These are phyloP conservation scores for Linderina pennispora DNA, from an alignment of 192 early-diverging fungal species.

Conservation along the genomic window DNA sequence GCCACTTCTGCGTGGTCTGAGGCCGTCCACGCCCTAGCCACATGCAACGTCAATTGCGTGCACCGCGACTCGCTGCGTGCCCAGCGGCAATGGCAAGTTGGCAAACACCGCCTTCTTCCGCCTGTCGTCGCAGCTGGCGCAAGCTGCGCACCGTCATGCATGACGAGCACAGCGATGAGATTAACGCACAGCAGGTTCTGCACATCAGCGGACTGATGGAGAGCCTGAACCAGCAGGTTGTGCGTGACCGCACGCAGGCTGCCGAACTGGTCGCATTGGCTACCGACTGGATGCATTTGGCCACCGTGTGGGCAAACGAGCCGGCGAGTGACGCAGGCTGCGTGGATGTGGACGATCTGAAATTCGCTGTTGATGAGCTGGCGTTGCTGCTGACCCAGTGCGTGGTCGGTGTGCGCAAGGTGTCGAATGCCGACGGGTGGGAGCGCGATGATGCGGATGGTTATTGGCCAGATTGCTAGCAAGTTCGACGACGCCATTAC, in stretches of 20 bases:
- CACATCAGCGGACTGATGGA: conserved; percentile 23
- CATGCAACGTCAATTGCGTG: not conserved
- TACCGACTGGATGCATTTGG: conserved; percentile 22
- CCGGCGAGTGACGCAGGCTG: not conserved
- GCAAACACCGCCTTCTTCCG: conserved; percentile 32
- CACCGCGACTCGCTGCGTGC: conserved; percentile 2
- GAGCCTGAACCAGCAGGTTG: conserved; percentile 13
- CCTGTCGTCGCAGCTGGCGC: conserved; percentile 17
- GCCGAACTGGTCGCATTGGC: conserved; percentile 17
- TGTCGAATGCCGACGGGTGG: conserved; percentile 28
- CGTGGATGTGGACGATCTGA: conserved; percentile 4
- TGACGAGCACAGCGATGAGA: conserved; percentile 30
- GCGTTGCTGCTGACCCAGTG: conserved; percentile 19
- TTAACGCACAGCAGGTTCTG: conserved; percentile 26
- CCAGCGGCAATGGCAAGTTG: conserved; percentile 14
- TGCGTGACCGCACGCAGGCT: conserved; percentile 19
- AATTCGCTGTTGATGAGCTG: conserved; percentile 12
- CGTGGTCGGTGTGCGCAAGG: conserved; percentile 1
- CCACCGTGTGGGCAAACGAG: conserved; percentile 6
- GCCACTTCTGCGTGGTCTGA: conserved; percentile 18
- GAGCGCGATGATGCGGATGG: not conserved
- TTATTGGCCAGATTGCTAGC: conserved; percentile 4
- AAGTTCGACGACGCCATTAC: not conserved
- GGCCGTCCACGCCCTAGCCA: not conserved
- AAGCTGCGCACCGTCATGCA: conserved; percentile 24